phyloP scores from a whole-genome alignment of 306 rosid genomes.

The Quercus wislizeni region DNA sequence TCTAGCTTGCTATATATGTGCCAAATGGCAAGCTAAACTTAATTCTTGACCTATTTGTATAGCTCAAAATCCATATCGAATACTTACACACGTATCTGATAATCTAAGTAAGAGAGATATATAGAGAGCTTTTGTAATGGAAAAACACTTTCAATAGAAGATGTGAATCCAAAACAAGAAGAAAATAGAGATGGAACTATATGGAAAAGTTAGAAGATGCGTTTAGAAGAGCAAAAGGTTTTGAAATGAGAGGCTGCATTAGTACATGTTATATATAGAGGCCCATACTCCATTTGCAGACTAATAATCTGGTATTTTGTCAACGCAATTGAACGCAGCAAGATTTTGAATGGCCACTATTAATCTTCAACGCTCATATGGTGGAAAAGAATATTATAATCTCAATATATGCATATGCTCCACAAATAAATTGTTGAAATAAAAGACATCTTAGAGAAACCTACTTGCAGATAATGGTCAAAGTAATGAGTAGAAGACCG shows the following conservation, averaged over 20 bases:
- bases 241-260: background rate
- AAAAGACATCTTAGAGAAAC: background rate
- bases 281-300: background rate
- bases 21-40: background rate
- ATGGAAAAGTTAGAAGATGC: background rate
- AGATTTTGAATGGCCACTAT: constrained; percentile 4
- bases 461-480: background rate
- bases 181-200: background rate
- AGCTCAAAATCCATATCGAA: background rate
- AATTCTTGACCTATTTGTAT: background rate
- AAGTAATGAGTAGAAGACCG: background rate
- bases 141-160: no score
- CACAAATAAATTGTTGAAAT: background rate
- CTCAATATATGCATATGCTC: background rate
- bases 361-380: background rate
- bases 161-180: background rate
- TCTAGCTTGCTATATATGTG: background rate
- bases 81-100: background rate
- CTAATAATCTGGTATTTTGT: background rate
- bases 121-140: background rate
- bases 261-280: background rate
- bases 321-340: background rate
- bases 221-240: background rate
- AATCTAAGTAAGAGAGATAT: background rate
- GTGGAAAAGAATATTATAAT: background rate